Conservation (phyloP, 345 rosid species). For the Passiflora organensis region DNA sequence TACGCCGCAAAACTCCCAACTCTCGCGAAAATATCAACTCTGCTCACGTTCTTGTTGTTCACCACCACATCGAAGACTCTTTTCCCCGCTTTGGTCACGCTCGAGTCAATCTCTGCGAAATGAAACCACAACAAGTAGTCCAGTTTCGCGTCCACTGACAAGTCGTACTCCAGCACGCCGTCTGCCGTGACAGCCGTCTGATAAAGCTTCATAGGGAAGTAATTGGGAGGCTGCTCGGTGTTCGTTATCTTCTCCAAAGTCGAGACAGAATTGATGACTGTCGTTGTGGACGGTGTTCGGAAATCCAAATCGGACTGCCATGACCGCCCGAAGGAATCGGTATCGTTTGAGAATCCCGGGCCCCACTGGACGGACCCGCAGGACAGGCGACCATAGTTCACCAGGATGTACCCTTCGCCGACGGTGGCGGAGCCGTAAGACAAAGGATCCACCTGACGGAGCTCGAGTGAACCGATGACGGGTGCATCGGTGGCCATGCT, state of each 20-base stretch:
- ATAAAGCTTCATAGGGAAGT: constrained; percentile 87
- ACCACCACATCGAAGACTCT: constrained; percentile 78
- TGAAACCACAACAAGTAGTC: constrained; percentile 95
- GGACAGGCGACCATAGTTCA: constrained; percentile 80
- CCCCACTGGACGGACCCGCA: constrained; percentile 84
- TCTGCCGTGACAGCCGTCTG: constrained; percentile 61
- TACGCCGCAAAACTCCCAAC: constrained; percentile 71
- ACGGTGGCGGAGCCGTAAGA: constrained; percentile 52
- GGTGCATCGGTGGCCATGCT: constrained; percentile 96
- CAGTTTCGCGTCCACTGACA: constrained; percentile 79
- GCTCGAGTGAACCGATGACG: constrained; percentile 69
- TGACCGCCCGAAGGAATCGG: constrained; percentile 74
- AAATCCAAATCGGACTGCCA: constrained; percentile 72
- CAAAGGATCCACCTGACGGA: constrained; percentile 62
- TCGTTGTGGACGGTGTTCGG: constrained; percentile 25
- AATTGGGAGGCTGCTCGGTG: constrained; percentile 61
- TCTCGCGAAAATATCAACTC: constrained; percentile 55
- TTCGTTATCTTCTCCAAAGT: constrained; percentile 45
- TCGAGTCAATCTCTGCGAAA: constrained; percentile 83
- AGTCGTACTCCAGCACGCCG: constrained; percentile 51
- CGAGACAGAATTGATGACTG: constrained; percentile 31
- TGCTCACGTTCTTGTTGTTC: constrained; percentile 58
- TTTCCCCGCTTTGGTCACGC: constrained; percentile 54
- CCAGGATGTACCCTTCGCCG: constrained; percentile 46
- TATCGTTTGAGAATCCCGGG: constrained; percentile 76